Conservation (phyloP, 2,329 filamentous ascomycete genomes). For the Annulohypoxylon truncatum region DNA sequence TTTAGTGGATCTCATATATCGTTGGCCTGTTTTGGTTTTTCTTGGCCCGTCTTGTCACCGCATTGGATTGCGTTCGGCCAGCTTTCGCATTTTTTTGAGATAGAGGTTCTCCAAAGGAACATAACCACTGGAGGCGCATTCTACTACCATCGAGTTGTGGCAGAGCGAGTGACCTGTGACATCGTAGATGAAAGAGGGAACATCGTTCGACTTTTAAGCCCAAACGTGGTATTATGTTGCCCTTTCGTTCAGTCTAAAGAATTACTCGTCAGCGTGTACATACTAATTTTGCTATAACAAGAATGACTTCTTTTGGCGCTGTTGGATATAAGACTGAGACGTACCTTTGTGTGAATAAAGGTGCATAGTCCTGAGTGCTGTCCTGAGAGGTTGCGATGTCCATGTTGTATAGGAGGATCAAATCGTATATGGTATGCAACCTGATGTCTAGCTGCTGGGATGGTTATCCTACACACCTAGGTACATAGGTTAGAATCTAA, state of each 20-base stretch:
- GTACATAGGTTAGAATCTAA: neutral
- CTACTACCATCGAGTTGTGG: conserved; percentile 4
- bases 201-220: neutral
- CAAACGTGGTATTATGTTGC: neutral
- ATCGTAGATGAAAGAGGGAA: conserved; percentile 12
- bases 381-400: neutral
- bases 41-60: conserved; percentile 12
- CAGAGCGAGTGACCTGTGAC: neutral
- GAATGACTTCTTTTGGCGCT: neutral
- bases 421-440: neutral
- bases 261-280: conserved; percentile 3
- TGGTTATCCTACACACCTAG: neutral
- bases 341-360: neutral
- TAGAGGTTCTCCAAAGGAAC: conserved; percentile 20
- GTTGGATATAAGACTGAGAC: neutral
- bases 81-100: conserved; percentile 32
- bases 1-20: conserved; percentile 41
- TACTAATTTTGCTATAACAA: neutral
- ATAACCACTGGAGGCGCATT: conserved; percentile 1
- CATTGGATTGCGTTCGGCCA: conserved; percentile 26
- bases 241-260: neutral
- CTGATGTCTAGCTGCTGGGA: neutral
- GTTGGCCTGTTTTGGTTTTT: conserved; percentile 12
- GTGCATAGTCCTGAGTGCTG: neutral
- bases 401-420: neutral